These are phyloP conservation scores for Viola odorata DNA, from an alignment of 345 rosid genomes.

Conservation along the genomic window DNA sequence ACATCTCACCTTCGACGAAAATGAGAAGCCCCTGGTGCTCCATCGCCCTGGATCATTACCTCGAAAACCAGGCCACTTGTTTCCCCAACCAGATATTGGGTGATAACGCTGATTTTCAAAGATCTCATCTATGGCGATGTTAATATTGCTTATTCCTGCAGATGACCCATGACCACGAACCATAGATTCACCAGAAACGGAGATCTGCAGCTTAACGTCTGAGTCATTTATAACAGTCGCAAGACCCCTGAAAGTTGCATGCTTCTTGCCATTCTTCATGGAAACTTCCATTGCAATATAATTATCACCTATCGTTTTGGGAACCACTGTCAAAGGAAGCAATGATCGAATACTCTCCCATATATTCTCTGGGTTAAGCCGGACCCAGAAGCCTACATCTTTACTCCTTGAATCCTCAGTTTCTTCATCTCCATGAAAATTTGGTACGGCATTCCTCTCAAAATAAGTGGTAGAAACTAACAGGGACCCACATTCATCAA, in stretches of 20 bases:
- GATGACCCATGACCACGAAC: constrained; percentile 29
- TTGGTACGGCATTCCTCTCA: constrained; percentile 57
- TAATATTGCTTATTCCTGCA: constrained; percentile 36
- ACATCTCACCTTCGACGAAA: constrained; percentile 45
- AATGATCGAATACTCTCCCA: constrained; percentile 86
- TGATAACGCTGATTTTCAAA: constrained; percentile 53
- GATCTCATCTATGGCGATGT: constrained; percentile 43
- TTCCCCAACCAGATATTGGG: constrained; percentile 46
- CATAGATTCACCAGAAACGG: constrained; percentile 35
- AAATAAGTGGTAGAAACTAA: constrained; percentile 67
- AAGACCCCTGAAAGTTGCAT: constrained; percentile 81
- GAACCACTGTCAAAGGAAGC: constrained; percentile 79
- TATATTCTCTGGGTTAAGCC: constrained; percentile 47
- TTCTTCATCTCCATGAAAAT: constrained; percentile 46
- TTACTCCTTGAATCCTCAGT: constrained; percentile 35
- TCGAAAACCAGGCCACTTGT: constrained; percentile 33
- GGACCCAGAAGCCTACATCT: constrained; percentile 91
- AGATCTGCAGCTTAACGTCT: constrained; percentile 70
- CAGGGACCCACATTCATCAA: constrained; percentile 54
- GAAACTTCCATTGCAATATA: constrained; percentile 80
- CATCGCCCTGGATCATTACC: constrained; percentile 40
- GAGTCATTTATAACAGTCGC: constrained; percentile 81
- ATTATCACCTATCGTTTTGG: constrained; percentile 53
- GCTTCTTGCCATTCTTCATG: constrained; percentile 92
- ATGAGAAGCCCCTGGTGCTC: constrained; percentile 57